A percentile compares a stretch with the other conserved stretches of the same genome.
Evolutionary conservation across 164 flowering plant species (phyloP).

Genomic region (Brasenia schreberi): DNA sequence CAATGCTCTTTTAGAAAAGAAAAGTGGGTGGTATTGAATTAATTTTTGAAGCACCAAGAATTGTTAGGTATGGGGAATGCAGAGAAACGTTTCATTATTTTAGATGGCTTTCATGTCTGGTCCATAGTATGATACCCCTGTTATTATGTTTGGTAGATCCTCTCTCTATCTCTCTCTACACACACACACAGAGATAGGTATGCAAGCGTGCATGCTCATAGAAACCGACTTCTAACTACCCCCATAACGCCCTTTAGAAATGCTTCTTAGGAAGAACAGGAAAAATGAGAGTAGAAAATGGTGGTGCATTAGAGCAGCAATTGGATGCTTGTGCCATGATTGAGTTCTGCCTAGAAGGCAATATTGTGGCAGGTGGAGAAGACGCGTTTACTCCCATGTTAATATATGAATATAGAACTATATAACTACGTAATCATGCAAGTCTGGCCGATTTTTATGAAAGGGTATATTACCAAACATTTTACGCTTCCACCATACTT

Average conservation of each 20-base stretch:
- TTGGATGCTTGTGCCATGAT: neutral
- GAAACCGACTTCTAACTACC: neutral
- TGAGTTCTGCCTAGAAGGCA: neutral
- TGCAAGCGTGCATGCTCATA: neutral
- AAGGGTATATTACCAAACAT: too few relatives aligned
- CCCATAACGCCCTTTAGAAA: neutral
- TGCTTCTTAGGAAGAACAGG: neutral
- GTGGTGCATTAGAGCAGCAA: neutral
- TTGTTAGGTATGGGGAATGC: neutral
- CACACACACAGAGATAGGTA: neutral
- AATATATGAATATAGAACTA: too few relatives aligned
- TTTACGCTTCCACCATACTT: too few relatives aligned
- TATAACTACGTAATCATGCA: neutral
- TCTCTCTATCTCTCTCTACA: neutral
- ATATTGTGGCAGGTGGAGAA: neutral
- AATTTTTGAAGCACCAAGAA: neutral
- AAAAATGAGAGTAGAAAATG: too few relatives aligned
- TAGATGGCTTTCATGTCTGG: neutral
- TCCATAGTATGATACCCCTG: neutral
- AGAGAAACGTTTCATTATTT: neutral
- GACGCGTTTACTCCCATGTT: neutral
- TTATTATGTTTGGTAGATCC: neutral
- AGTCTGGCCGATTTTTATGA: neutral
- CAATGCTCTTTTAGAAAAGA: neutral
- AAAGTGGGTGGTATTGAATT: neutral